phyloP scores from a whole-genome alignment of 1,284 basidiomycete genomes.

The Irpex rosettiformis region DNA sequence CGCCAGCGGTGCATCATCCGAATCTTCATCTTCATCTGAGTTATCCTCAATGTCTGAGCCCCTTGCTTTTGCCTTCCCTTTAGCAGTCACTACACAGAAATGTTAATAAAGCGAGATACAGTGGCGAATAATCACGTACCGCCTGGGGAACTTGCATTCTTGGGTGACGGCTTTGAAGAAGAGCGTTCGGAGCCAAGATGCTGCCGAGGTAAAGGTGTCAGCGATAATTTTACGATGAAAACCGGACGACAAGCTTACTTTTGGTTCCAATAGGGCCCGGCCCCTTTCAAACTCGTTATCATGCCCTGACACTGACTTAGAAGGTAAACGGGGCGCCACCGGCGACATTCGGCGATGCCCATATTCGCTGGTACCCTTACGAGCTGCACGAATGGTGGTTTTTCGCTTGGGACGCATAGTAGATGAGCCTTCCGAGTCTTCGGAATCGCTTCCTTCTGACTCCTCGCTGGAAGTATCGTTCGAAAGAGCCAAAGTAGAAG shows the following conservation, averaged over 20 bases:
- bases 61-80: conserved; percentile 5
- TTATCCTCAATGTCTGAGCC: conserved; percentile 7
- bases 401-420: conserved; percentile 31
- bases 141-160: conserved; percentile 1
- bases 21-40: conserved; percentile 23
- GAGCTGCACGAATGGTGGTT: conserved; percentile 25
- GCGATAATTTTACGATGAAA: too few relatives aligned
- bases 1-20: conserved; percentile 41
- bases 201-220: conserved; percentile 39
- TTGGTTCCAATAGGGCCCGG: conserved; percentile 7
- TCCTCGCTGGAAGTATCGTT: conserved; percentile 26
- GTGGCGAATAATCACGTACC: background rate
- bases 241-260: too few relatives aligned
- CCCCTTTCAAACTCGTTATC: conserved; percentile 14
- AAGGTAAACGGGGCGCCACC: conserved; percentile 15
- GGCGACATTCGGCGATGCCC: conserved; percentile 23
- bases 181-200: conserved; percentile 35
- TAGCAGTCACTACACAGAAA: conserved; percentile 4
- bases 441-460: conserved; percentile 27
- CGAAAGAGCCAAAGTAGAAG: conserved; percentile 16
- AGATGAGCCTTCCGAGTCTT: conserved; percentile 33
- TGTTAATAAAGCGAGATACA: background rate
- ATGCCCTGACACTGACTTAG: conserved; percentile 17
- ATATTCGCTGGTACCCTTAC: conserved; percentile 27
- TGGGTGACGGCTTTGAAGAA: conserved; percentile 25